Evolutionary conservation across 1,284 basidiomycete genomes (phyloP).

Genomic region (Puccinia hordei): DNA sequence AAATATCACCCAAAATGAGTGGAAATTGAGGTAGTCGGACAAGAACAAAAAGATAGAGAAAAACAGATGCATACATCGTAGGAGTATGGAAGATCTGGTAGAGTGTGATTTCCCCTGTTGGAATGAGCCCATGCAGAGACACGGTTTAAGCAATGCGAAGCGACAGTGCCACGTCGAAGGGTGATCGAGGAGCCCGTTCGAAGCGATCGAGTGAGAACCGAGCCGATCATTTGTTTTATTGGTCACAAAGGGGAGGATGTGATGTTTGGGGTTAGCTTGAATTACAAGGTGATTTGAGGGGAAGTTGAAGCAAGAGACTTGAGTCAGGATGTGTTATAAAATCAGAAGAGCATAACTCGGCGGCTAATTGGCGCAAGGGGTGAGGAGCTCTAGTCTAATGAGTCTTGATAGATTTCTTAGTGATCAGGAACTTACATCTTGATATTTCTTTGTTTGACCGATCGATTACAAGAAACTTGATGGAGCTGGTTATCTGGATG

Average conservation of each 20-base stretch:
- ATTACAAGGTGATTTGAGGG: neutral
- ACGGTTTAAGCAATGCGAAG: neutral
- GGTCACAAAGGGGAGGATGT: constrained; percentile 25
- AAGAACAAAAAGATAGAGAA: neutral
- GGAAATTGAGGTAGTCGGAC: neutral
- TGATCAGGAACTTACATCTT: too few species aligned
- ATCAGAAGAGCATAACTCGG: too few species aligned
- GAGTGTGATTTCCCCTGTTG: constrained; percentile 64
- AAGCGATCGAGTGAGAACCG: constrained; percentile 25
- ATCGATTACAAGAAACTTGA: too few species aligned
- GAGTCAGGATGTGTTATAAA: too few species aligned
- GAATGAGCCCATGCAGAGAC: constrained; percentile 7
- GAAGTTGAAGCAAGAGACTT: too few species aligned
- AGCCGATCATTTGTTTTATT: constrained; percentile 23
- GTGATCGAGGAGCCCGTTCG: constrained; percentile 21
- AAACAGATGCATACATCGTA: constrained; percentile 66
- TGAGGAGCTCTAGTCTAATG: too few species aligned
- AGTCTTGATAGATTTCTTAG: too few species aligned
- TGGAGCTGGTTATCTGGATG: too few species aligned
- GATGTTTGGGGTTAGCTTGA: constrained; percentile 33
- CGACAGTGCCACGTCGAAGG: constrained; percentile 12
- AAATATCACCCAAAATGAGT: constrained; percentile 8
- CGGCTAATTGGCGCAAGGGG: too few species aligned
- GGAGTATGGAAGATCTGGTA: constrained; percentile 84
- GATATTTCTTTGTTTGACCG: too few species aligned